Base-by-base conservation (phyloP, 352 stramenopile species). In the Phytophthora pistaciae region DNA sequence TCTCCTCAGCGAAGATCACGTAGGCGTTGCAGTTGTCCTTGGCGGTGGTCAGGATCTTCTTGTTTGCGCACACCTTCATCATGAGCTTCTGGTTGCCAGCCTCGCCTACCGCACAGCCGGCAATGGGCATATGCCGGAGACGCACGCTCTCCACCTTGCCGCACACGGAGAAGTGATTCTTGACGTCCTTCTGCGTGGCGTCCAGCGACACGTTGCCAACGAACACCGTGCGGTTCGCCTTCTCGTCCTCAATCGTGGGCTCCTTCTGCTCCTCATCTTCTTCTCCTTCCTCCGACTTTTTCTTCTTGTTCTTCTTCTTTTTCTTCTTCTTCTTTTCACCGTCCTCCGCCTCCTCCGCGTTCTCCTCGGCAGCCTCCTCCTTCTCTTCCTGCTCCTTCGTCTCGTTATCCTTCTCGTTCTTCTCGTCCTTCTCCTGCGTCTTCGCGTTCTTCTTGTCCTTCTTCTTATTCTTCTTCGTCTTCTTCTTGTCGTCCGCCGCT, bases 11-110 rank as follows among this genome's bases (percentile, higher is more conserved):
- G 65, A 97, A 98, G 31, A 91, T 92, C 61, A 98, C 87, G 80
- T 98, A 98, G 38, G 93, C 93, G 66, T 98, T 98, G 75, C 91
- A 97, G 58, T 88, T 95, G 73, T 97, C 91, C 59, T 94, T 94
- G n/a, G 83, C 67, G 13, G 62, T 79, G 2, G 72, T 73, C 36
- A 97, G 75, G 46, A 98, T 83, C 72, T 97, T 96, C 67, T 93
- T 93, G 78, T 93, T 97, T 4, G 88, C 88, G 61, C 88, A 97
- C 40, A 97, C 91, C 66, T 98, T 98, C 81, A 93, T 95, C 75
- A 97, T 87, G 33, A 98, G 82, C 75, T 95, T 95, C 75, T 98
- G 92, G 70, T 98, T 97, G 66, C 93, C 93, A 57, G 85, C 72
- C 59, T 98, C 70, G 66, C 88, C 88, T 25, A 98, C 83, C 13